Base-by-base conservation (phyloP, 2,329 filamentous ascomycete genomes). In the Didymella arachidicola region DNA sequence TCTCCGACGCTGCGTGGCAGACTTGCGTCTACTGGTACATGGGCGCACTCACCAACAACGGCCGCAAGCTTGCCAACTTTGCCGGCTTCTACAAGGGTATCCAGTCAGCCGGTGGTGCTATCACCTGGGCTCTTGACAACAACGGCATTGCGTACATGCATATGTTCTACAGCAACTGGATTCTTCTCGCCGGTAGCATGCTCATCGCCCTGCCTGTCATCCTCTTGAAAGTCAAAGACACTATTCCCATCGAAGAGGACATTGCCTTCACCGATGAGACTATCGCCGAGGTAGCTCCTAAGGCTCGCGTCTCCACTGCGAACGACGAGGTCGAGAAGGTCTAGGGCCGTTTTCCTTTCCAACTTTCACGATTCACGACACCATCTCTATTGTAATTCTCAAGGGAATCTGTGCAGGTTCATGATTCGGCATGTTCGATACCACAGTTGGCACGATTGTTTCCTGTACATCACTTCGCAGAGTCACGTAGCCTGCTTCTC, bases 1-100 rank as follows among this genome's bases (percentile, higher is more conserved):
- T 95, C 77, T 95, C 89, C 68, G 94, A 97, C 75, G 92, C 93
- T 42, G 86, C 88, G 53, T 97, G 92, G 89, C 94, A 98, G 81
- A 94, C 92, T 0, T 88, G 83, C 70, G 88, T 93, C 48, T 97
- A 98, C 83, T 97, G 93, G 93, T 93, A 90, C 81, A 97, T 98
- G 90, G 94, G 94, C 49, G 87, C 93, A 7, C 83, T 97, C 42
- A 93, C 91, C 73, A 98, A 98, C 85, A 96, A 94, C 63, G 87
- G 91, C 60, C 92, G 93, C 77, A 94, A 93, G 77, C 86, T 94
- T 27, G 93, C 94, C 80, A 97, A 97, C 82, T 90, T 94, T 72
- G 90, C 92, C 41, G 93, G 91, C 62, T 93, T 91, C 82, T 95
- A 95, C 85, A 95, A 95, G 81, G 89, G 89, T 49, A 90, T 96